Percentiles rank a stretch among this genome's conserved stretches.
Conservation (phyloP, 305 asterid species). For the Fraxinus velutina region DNA sequence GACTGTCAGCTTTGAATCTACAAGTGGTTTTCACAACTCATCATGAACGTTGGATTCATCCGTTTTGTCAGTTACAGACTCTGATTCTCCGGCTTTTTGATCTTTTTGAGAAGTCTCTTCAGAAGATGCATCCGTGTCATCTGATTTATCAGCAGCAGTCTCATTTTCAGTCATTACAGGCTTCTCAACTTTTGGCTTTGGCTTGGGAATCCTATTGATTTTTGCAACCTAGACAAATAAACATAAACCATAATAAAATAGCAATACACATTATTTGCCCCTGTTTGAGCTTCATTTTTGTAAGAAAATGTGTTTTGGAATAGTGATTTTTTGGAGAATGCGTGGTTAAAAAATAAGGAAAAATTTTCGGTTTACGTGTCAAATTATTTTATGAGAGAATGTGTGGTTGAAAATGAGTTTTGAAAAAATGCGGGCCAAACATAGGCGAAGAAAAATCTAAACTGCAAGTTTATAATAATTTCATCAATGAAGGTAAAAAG, state of each 20-base stretch:
- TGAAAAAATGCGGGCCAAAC: no score
- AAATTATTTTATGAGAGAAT: no score
- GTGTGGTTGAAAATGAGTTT: no score
- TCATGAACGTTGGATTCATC: constrained; percentile 49
- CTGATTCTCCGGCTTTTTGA: constrained; percentile 37
- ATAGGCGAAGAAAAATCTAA: background rate
- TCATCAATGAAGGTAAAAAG: background rate
- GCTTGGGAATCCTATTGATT: constrained; percentile 81
- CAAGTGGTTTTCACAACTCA: constrained; percentile 53
- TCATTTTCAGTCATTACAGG: constrained; percentile 52
- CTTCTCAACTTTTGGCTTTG: constrained; percentile 88
- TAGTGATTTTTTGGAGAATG: no score
- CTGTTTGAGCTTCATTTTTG: no score
- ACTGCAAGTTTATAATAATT: background rate
- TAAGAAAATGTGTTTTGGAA: no score
- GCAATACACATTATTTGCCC: background rate
- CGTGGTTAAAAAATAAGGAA: no score
- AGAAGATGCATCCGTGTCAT: constrained; percentile 37
- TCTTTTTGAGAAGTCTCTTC: constrained; percentile 53
- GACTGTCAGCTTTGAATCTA: constrained; percentile 19
- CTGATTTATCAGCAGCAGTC: constrained; percentile 39
- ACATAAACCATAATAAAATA: background rate
- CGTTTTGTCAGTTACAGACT: constrained; percentile 30
- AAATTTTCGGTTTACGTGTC: no score
- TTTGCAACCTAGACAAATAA: constrained; percentile 52